A percentile compares a stretch with the other conserved stretches of the same genome.
phyloP scores from a whole-genome alignment of 1,139 yeast genomes.

The Pichia sp. region DNA sequence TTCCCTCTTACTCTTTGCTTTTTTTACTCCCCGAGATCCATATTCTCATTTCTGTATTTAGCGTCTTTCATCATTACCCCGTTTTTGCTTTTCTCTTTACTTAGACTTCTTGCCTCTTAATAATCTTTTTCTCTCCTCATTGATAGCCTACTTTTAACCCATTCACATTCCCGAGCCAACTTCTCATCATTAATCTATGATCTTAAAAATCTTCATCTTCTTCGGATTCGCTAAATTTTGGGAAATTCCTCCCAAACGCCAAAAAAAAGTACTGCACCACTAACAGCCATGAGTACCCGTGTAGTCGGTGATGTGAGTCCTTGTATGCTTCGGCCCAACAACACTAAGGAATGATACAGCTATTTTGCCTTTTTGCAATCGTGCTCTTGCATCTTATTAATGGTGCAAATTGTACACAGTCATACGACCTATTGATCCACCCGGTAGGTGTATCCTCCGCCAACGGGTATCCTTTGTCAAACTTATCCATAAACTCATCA shows the following conservation, averaged over 20 bases:
- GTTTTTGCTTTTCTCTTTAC: not conserved
- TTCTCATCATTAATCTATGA: too few species aligned
- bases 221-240: too few species aligned
- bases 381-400: not conserved
- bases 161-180: too few species aligned
- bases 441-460: not conserved
- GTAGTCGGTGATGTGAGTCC: too few species aligned
- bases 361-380: not conserved
- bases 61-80: not conserved
- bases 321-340: too few species aligned
- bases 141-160: not conserved
- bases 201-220: too few species aligned
- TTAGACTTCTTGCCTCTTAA: not conserved
- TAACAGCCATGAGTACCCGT: too few species aligned
- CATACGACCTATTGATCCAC: not conserved
- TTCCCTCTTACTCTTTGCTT: not conserved
- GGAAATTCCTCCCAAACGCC: too few species aligned
- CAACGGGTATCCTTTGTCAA: not conserved
- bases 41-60: not conserved
- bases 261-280: too few species aligned
- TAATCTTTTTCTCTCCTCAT: not conserved
- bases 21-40: not conserved
- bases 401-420: not conserved
- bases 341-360: not conserved
- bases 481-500: not conserved